These are phyloP conservation scores for Xanthoconium stramineum DNA, from an alignment of 768 basidiomycete genomes.

Conservation along the genomic window DNA sequence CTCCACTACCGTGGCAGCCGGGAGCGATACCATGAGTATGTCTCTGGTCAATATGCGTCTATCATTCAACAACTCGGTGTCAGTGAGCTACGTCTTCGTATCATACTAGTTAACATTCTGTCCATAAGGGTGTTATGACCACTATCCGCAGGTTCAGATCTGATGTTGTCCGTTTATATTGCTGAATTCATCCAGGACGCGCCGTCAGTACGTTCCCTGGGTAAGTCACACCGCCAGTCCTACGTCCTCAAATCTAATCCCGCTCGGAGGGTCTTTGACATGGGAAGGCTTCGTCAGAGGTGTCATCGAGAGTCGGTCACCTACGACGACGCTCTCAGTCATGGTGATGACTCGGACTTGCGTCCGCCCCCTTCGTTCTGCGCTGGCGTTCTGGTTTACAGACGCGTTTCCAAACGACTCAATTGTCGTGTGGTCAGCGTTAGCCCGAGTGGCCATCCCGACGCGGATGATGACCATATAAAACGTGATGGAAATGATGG, in stretches of 20 bases:
- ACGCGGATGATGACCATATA: not conserved
- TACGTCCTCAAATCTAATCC: not conserved
- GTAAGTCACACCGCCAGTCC: not conserved
- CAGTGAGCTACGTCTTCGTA: no score
- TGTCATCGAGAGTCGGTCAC: not conserved
- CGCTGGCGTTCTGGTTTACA: not conserved
- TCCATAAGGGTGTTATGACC: no score
- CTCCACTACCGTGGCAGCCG: no score
- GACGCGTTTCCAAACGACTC: not conserved
- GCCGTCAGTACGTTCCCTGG: not conserved
- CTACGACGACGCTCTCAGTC: not conserved
- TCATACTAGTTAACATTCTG: no score
- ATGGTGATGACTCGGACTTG: not conserved
- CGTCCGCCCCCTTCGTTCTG: not conserved
- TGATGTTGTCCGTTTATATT: no score
- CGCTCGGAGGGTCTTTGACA: not conserved
- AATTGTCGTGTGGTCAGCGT: not conserved
- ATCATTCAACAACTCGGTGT: no score
- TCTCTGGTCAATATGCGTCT: no score
- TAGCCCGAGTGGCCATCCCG: not conserved
- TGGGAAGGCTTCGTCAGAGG: no score
- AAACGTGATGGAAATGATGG: not conserved
- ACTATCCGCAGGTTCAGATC: no score
- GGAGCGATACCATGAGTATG: no score
- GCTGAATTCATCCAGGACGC: not conserved